A percentile compares a stretch with the other conserved stretches of the same genome.
Conservation (phyloP, 139 green algal species). For the Chlorella sp. region DNA sequence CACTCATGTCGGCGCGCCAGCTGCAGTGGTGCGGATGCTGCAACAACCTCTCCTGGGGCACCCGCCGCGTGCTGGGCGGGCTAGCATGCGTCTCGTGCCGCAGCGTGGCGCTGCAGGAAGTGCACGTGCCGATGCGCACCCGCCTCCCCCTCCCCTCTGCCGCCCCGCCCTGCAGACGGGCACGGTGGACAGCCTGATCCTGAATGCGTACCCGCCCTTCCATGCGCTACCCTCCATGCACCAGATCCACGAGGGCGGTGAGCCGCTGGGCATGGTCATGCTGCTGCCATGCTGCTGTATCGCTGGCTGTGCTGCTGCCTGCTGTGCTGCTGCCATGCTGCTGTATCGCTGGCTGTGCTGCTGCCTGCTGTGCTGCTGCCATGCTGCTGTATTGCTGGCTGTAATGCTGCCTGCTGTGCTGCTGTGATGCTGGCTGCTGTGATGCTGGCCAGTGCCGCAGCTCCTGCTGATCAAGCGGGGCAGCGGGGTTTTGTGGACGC, state of each 20-base stretch:
- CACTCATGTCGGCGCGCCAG: no score
- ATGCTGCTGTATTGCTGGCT: background rate
- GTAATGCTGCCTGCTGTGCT: background rate
- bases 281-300: background rate
- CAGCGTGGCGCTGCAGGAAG: no score
- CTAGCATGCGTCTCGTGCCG: no score
- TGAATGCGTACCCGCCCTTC: slow-evolving; percentile 29
- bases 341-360: background rate
- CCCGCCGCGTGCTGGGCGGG: no score
- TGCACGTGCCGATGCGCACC: no score
- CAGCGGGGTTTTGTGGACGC: no score
- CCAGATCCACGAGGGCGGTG: slow-evolving; percentile 27
- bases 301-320: background rate
- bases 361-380: background rate
- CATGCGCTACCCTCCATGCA: slow-evolving; percentile 32
- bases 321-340: no score
- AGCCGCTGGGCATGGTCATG: background rate
- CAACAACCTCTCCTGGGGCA: background rate
- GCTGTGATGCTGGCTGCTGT: background rate
- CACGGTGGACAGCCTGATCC: slow-evolving; percentile 33
- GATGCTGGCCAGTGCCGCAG: no score
- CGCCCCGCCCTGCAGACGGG: slow-evolving; percentile 22
- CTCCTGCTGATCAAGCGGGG: no score
- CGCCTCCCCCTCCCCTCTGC: background rate
- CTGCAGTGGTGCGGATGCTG: no score